phyloP scores from a whole-genome alignment of 257 asterid species.

The Solanum arcanum region DNA sequence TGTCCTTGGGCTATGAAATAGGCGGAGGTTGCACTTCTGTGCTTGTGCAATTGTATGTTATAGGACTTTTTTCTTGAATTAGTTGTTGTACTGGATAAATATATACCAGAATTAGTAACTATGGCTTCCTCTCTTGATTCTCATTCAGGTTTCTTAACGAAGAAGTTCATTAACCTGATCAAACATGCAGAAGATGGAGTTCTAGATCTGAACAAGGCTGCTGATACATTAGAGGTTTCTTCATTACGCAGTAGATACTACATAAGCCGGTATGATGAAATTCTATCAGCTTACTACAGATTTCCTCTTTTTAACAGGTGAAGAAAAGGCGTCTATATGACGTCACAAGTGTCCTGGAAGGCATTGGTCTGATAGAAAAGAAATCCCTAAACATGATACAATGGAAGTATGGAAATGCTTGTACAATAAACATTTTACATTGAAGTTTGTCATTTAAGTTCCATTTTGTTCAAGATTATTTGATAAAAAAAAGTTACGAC shows the following conservation, averaged over 20 bases:
- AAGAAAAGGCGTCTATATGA: slow-evolving; percentile 93
- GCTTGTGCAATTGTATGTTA: background rate
- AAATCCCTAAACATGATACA: slow-evolving; percentile 82
- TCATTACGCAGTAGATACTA: slow-evolving; percentile 4
- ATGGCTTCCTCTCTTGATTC: background rate
- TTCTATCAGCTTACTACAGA: slow-evolving; percentile 25
- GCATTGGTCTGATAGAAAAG: slow-evolving; percentile 91
- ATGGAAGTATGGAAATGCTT: slow-evolving; percentile 69
- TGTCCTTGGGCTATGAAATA: background rate
- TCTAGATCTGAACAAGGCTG: slow-evolving; percentile 89
- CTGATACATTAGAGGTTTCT: slow-evolving; percentile 76
- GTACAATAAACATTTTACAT: background rate
- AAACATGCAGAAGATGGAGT: slow-evolving; percentile 90
- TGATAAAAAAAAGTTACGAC: slow-evolving; percentile 5
- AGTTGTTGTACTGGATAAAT: background rate
- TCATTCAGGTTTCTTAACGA: slow-evolving; percentile 70
- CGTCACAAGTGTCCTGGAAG: slow-evolving; percentile 92
- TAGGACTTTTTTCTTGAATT: background rate
- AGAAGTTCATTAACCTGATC: slow-evolving; percentile 76
- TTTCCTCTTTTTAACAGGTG: slow-evolving; percentile 57
- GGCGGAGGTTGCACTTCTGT: background rate
- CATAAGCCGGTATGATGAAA: background rate
- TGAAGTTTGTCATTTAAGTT: background rate
- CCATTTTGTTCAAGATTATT: background rate
- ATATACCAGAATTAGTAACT: background rate